Base-by-base conservation (phyloP, 129 eudicot genomes). In the Flaveria bidentis region DNA sequence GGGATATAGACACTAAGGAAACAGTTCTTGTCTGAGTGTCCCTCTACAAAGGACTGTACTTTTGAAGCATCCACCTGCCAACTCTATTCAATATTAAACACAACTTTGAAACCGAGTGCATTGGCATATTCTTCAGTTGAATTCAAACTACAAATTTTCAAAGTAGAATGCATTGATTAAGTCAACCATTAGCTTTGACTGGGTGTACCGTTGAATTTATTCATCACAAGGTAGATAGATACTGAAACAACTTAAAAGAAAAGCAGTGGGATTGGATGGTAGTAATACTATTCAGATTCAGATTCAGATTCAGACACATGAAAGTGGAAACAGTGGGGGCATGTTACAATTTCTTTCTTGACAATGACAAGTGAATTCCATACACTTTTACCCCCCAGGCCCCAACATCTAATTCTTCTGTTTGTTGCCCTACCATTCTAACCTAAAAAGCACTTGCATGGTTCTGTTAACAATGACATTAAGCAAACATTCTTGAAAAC, bases 321-420 rank as follows among this genome's bases (percentile, higher is more conserved):
- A 68, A 67, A 67, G 78, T 63, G 76, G 62, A 69, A 60, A 60
- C 25, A 28, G 82, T 78, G 69, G 83, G 78, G 78, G 69, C 73
- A 65, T 52, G 73, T 64, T 52, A 79, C 78, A 79, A 64, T 64
- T 33, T 33, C 74, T 64, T 73, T 36, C 41, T 36, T 36, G 84
- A 80, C 58, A 73, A 80, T 41, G 84, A 80, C 84, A 73, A 65
- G 75, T 80, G 79, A 74, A 80, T 60, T 73, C 62, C 79, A 67
- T 15, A 73, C 79, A 53, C 42, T 73, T 80, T 73, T 51, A 44
- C 79, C 78, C 79, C 83, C 69, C 18, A 66, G 44, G 52, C 83
- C 82, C 83, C 75, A 80, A 80, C 83, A 73, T 80, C 75, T 53
- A 80, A 56, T 62, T 56, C 84, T 30, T 56, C 79, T 66, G 55